A percentile compares a stretch with the other conserved stretches of the same genome.
Evolutionary conservation across 2,329 filamentous ascomycete species (phyloP).

Genomic region (Botrytis byssoidea): DNA sequence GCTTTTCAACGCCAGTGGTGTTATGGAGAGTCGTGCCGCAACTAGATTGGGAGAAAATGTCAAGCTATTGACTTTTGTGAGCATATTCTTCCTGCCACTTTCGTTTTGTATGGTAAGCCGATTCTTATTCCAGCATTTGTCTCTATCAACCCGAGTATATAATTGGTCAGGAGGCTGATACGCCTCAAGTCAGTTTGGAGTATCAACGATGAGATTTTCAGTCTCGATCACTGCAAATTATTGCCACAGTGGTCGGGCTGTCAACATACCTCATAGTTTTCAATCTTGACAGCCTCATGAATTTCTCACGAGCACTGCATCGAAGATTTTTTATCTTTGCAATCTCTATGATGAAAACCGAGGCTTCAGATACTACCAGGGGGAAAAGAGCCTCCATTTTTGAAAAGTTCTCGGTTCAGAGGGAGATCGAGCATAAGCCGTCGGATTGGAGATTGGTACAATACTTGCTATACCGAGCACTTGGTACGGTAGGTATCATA

Average conservation of each 20-base stretch:
- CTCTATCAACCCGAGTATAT: background rate
- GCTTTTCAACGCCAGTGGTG: slow-evolving; percentile 35
- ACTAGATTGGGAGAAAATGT: slow-evolving; percentile 40
- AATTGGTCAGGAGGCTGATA: background rate
- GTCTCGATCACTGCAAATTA: background rate
- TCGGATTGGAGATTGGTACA: background rate
- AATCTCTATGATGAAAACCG: background rate
- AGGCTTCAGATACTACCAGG: background rate
- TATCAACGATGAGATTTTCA: background rate
- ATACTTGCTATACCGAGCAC: background rate
- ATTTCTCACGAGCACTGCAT: background rate
- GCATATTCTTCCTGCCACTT: slow-evolving; percentile 42
- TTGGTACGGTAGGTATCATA: background rate
- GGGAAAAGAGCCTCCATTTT: background rate
- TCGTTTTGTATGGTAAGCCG: slow-evolving; percentile 34
- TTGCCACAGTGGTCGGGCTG: background rate
- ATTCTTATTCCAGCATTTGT: background rate
- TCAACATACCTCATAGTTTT: background rate
- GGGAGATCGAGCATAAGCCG: background rate
- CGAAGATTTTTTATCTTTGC: background rate
- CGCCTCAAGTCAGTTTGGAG: background rate
- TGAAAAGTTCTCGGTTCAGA: background rate
- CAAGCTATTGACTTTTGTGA: slow-evolving; percentile 42
- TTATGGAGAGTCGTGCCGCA: slow-evolving; percentile 37
- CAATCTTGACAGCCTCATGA: background rate